Percentiles rank a stretch among this genome's conserved stretches.
These are phyloP conservation scores for Sicyos edulis DNA, from an alignment of 306 rosid species.

Conservation along the genomic window DNA sequence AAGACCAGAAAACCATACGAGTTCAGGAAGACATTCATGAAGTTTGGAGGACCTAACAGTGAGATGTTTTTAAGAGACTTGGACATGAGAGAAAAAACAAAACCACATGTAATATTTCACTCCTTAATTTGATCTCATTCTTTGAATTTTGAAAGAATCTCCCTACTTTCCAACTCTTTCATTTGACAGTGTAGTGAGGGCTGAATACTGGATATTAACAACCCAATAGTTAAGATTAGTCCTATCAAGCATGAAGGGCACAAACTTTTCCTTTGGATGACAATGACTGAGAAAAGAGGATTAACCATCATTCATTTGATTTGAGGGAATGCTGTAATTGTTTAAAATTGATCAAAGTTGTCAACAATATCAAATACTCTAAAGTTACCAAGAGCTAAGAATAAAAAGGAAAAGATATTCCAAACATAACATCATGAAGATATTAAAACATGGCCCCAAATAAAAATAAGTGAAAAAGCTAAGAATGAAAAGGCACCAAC, in stretches of 20 bases:
- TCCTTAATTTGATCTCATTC: no score
- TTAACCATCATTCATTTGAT: no score
- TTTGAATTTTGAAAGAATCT: no score
- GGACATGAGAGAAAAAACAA: neutral
- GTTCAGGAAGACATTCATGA: constrained; percentile 4
- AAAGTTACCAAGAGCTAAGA: neutral
- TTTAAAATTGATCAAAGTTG: neutral
- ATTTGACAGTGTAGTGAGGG: no score
- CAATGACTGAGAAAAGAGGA: no score
- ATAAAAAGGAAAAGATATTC: neutral
- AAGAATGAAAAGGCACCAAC: neutral
- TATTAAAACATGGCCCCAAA: neutral
- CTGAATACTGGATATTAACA: no score
- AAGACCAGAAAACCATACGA: neutral
- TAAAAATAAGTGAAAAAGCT: neutral
- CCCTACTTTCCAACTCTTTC: no score
- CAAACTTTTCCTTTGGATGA: no score
- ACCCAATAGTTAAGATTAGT: no score
- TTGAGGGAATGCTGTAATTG: neutral
- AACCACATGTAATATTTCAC: no score
- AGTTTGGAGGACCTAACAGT: neutral
- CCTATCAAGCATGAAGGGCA: no score
- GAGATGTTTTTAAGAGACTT: neutral
- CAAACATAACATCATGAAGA: neutral
- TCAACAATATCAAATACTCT: neutral